Evolutionary conservation across 106 monocot species (phyloP).

Genomic region (Dendrobium chrysotoxum): DNA sequence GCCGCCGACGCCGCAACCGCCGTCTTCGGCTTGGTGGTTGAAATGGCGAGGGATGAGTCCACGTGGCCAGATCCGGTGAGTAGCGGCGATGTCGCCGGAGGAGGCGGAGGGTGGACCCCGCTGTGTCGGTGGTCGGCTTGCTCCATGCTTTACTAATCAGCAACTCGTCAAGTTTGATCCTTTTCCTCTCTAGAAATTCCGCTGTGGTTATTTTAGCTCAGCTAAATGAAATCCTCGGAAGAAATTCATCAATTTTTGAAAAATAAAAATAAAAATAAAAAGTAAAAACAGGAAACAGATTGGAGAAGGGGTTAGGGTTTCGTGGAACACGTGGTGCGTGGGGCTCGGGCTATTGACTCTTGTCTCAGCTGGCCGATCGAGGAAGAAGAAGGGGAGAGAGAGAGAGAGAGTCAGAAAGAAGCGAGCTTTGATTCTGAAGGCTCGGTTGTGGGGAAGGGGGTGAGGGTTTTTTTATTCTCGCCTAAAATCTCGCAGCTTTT

Average conservation of each 20-base stretch:
- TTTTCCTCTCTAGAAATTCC: conserved; percentile 1
- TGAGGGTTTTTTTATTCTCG: neutral
- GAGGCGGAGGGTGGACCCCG: neutral
- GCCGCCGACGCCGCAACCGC: neutral
- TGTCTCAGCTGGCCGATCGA: neutral
- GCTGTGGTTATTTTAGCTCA: neutral
- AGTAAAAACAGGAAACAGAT: neutral
- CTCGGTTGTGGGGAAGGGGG: neutral
- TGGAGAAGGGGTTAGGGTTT: conserved; percentile 7
- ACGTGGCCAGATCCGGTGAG: neutral
- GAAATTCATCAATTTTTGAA: neutral
- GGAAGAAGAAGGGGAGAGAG: neutral
- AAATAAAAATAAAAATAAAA: neutral
- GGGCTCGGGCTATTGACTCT: conserved; percentile 24
- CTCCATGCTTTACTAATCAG: neutral
- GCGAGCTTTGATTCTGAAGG: neutral
- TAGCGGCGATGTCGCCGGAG: conserved; percentile 15
- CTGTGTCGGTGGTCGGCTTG: neutral
- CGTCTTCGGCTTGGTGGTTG: neutral
- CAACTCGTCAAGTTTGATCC: neutral
- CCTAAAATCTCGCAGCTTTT: neutral
- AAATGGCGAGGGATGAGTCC: neutral
- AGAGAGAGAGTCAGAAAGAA: neutral
- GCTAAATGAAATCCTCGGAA: neutral
- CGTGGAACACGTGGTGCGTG: conserved; percentile 10